phyloP scores from a whole-genome alignment of 345 rosid genomes.

The Adansonia digitata region DNA sequence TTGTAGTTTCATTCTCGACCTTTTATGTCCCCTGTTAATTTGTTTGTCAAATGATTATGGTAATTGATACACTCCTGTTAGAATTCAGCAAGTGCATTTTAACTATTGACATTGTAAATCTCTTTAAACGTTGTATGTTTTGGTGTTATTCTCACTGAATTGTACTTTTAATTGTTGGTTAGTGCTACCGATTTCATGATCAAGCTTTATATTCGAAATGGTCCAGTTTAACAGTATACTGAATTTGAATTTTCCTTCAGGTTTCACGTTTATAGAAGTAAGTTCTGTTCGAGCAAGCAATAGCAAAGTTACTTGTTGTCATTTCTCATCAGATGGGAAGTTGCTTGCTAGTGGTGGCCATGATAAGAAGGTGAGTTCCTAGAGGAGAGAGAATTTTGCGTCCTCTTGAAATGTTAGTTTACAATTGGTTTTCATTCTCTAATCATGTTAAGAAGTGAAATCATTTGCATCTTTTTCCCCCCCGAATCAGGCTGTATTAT shows the following conservation, averaged over 20 bases:
- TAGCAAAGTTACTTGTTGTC: conserved; percentile 76
- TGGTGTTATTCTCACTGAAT: not conserved
- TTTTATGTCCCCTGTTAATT: not conserved
- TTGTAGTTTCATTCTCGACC: not conserved
- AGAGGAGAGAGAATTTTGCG: conserved; percentile 1
- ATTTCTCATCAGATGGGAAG: conserved; percentile 97
- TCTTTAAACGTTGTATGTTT: not conserved
- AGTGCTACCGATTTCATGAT: not conserved
- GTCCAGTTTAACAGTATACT: conserved; percentile 4
- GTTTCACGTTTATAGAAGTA: conserved; percentile 66
- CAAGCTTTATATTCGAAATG: conserved; percentile 1
- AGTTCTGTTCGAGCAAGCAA: conserved; percentile 72
- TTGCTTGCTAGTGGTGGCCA: conserved; percentile 96
- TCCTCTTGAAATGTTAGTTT: not conserved
- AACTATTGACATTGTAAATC: not conserved
- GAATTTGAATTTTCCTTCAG: conserved; percentile 32
- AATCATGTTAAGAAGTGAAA: conserved; percentile 8
- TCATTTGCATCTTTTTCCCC: conserved; percentile 5
- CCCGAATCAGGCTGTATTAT: conserved; percentile 70
- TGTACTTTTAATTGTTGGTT: not conserved
- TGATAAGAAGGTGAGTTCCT: conserved; percentile 74
- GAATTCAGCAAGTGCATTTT: not conserved
- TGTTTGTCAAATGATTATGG: not conserved
- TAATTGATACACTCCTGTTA: not conserved
- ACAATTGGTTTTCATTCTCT: not conserved